Percentiles rank a stretch among this genome's conserved stretches.
Evolutionary conservation across 192 early-diverging fungal species (phyloP).

Genomic region (Coemansia sp.): DNA sequence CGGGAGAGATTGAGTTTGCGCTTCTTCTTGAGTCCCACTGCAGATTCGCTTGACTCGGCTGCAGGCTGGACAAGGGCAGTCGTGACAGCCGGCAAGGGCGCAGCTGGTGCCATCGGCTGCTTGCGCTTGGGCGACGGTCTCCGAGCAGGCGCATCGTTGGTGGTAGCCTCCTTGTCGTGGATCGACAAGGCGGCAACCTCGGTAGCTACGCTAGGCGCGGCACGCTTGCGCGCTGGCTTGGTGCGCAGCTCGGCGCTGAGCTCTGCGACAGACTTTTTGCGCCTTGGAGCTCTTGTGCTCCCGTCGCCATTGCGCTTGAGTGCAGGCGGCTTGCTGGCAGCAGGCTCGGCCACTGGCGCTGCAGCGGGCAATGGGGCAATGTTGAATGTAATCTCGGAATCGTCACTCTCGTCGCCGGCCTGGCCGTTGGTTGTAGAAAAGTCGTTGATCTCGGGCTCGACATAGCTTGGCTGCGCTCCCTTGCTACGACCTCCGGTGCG

Average conservation of each 20-base stretch:
- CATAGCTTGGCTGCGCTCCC: slow-evolving; percentile 19
- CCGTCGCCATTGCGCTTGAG: slow-evolving; percentile 2
- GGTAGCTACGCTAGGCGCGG: neutral
- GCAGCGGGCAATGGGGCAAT: slow-evolving; percentile 6
- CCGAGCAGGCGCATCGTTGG: neutral
- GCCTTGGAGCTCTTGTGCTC: slow-evolving; percentile 2
- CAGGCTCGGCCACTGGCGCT: neutral
- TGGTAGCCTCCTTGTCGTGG: neutral
- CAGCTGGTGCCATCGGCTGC: neutral
- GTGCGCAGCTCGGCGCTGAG: slow-evolving; percentile 37
- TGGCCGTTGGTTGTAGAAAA: neutral
- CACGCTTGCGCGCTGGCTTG: slow-evolving; percentile 33
- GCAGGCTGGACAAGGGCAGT: neutral
- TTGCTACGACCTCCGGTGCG: slow-evolving; percentile 9
- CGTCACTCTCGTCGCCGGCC: slow-evolving; percentile 29
- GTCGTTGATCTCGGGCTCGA: slow-evolving; percentile 23
- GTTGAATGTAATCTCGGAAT: slow-evolving; percentile 52
- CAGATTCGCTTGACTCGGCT: neutral
- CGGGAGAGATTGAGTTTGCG: slow-evolving; percentile 49
- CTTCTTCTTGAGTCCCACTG: slow-evolving; percentile 43
- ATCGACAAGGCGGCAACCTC: slow-evolving; percentile 1
- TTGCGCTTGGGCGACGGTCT: slow-evolving; percentile 39
- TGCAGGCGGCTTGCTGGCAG: neutral
- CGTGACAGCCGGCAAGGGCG: neutral
- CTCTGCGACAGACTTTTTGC: slow-evolving; percentile 26